These are phyloP conservation scores for Breviolum minutum DNA, from an alignment of 73 alveolate species.

Conservation along the genomic window DNA sequence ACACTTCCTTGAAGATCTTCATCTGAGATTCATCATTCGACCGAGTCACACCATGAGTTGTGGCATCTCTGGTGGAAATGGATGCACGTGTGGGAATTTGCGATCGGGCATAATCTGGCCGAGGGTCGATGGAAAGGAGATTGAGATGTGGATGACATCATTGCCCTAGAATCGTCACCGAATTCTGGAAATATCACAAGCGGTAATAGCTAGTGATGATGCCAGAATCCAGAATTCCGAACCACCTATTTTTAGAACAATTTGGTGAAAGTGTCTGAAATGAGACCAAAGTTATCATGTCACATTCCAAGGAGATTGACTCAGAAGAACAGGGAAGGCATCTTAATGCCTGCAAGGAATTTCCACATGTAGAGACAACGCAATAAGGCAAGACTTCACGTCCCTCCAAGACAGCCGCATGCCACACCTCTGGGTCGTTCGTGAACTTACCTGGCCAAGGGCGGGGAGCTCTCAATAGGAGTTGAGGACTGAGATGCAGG, in stretches of 20 bases:
- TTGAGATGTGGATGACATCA: not conserved
- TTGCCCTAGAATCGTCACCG: too few species aligned
- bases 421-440: slow-evolving; percentile 53
- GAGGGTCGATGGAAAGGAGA: not conserved
- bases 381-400: too few species aligned
- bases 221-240: not conserved
- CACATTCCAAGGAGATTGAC: not conserved
- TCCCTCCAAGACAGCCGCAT: not conserved
- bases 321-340: not conserved
- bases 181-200: too few species aligned
- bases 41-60: slow-evolving; percentile 61
- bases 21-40: not conserved
- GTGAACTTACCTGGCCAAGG: slow-evolving; percentile 32
- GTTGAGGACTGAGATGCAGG: too few species aligned
- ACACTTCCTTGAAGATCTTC: not conserved
- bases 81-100: slow-evolving; percentile 22
- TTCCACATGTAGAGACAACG: too few species aligned
- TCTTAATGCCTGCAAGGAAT: not conserved
- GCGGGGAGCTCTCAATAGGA: too few species aligned
- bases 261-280: too few species aligned
- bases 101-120: slow-evolving; percentile 73
- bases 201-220: not conserved
- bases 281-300: too few species aligned
- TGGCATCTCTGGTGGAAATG: slow-evolving; percentile 52
- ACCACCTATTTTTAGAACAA: too few species aligned